phyloP scores from a whole-genome alignment of 331 rosid species.

The Ulmus americana region DNA sequence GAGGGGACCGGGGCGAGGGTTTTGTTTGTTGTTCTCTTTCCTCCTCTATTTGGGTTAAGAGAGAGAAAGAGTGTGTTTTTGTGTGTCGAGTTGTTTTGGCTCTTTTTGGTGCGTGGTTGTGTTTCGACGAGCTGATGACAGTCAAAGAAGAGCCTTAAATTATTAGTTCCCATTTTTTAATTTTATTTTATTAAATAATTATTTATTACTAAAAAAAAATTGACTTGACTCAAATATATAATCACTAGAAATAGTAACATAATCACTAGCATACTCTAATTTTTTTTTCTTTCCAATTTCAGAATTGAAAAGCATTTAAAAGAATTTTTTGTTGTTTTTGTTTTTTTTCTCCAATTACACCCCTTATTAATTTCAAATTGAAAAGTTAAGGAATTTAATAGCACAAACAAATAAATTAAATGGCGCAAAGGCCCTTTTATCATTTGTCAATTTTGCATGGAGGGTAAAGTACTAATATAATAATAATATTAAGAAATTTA shows the following conservation, averaged over 20 bases:
- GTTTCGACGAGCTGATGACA: slow-evolving; percentile 61
- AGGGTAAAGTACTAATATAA: neutral
- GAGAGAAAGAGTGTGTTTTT: neutral
- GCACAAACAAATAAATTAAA: no score
- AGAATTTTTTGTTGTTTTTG: no score
- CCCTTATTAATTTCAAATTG: no score
- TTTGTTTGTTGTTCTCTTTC: slow-evolving; percentile 9
- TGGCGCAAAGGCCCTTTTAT: no score
- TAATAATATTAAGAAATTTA: neutral
- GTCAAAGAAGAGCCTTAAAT: slow-evolving; percentile 50
- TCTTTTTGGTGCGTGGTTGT: slow-evolving; percentile 42
- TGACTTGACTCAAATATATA: no score
- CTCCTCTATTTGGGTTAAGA: slow-evolving; percentile 19
- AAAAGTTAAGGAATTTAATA: no score
- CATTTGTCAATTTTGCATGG: no score
- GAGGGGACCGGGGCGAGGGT: neutral
- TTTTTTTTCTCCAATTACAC: no score
- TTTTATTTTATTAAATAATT: neutral
- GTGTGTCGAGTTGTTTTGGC: slow-evolving; percentile 19
- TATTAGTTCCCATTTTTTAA: slow-evolving; percentile 5
- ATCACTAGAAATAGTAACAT: no score
- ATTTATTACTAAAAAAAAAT: neutral
- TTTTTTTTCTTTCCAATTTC: no score
- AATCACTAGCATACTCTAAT: no score
- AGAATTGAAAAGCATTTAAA: no score